phyloP scores from a whole-genome alignment of 176 grass and related monocot species.

The Phoenix roebelenii region DNA sequence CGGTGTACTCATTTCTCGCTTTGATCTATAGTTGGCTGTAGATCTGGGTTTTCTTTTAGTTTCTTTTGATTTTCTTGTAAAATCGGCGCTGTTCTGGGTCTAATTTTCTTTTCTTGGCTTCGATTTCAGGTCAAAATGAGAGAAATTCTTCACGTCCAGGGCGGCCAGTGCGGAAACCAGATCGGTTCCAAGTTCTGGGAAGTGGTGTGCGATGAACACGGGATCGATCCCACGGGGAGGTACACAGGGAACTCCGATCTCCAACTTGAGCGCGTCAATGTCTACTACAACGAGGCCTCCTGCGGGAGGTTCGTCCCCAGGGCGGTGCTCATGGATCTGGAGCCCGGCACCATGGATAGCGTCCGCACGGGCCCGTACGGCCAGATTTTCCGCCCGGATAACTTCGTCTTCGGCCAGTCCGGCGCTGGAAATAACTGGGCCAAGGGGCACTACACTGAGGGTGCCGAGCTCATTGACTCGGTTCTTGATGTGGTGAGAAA shows the following conservation, averaged over 20 bases:
- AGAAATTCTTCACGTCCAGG: slow-evolving; percentile 70
- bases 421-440: slow-evolving; percentile 71
- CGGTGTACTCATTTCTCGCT: too few relatives aligned
- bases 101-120: too few relatives aligned
- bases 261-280: slow-evolving; percentile 73
- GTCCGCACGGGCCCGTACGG: slow-evolving; percentile 59
- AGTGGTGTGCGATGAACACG: slow-evolving; percentile 68
- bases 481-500: slow-evolving; percentile 72
- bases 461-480: slow-evolving; percentile 66
- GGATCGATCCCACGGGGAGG: slow-evolving; percentile 46
- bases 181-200: slow-evolving; percentile 76
- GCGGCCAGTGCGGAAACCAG: slow-evolving; percentile 70
- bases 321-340: slow-evolving; percentile 78
- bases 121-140: slow-evolving; percentile 28
- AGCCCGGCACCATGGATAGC: slow-evolving; percentile 81
- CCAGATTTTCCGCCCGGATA: slow-evolving; percentile 59
- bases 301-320: slow-evolving; percentile 58
- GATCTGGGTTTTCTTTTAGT: too few relatives aligned
- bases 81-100: too few relatives aligned
- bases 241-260: slow-evolving; percentile 43
- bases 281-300: slow-evolving; percentile 76
- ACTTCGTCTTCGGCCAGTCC: slow-evolving; percentile 69
- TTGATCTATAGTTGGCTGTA: too few relatives aligned
- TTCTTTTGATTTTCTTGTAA: too few relatives aligned
- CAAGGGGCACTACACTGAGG: slow-evolving; percentile 63